These are phyloP conservation scores for Acacia crassicarpa DNA, from an alignment of 306 rosid genomes.

Conservation along the genomic window DNA sequence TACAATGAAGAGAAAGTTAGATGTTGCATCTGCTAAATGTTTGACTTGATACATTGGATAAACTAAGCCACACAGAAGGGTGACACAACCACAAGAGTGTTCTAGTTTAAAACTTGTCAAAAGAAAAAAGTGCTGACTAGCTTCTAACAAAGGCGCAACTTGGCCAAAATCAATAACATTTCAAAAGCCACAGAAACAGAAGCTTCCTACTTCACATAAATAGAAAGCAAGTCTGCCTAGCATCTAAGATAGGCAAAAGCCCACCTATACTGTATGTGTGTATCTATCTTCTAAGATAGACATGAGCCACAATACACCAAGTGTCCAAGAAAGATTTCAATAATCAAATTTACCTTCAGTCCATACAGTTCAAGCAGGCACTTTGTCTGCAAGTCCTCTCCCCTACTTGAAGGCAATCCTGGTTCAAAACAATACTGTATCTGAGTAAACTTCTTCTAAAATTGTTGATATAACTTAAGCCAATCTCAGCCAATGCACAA, in stretches of 20 bases:
- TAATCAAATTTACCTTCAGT: slow-evolving; percentile 76
- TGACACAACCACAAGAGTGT: slow-evolving; percentile 10
- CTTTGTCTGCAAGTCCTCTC: slow-evolving; percentile 92
- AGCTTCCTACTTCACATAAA: slow-evolving; percentile 17
- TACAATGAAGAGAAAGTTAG: slow-evolving; percentile 25
- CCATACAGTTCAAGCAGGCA: slow-evolving; percentile 95
- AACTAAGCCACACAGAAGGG: slow-evolving; percentile 7
- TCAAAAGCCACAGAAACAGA: slow-evolving; percentile 8
- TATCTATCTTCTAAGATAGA: slow-evolving; percentile 8
- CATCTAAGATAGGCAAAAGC: slow-evolving; percentile 9
- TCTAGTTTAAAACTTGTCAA: slow-evolving; percentile 9
- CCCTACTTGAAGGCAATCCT: slow-evolving; percentile 94
- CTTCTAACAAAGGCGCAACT: slow-evolving; percentile 2
- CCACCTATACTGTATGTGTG: background rate
- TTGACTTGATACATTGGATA: slow-evolving; percentile 23
- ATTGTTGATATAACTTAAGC: slow-evolving; percentile 1
- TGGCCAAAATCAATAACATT: slow-evolving; percentile 15
- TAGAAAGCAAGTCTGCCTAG: slow-evolving; percentile 13
- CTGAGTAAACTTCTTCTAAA: slow-evolving; percentile 29
- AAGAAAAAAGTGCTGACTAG: slow-evolving; percentile 6
- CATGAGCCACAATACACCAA: slow-evolving; percentile 9
- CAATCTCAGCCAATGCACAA: slow-evolving; percentile 13
- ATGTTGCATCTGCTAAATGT: background rate
- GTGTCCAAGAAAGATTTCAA: slow-evolving; percentile 26
- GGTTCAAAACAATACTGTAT: slow-evolving; percentile 43